These are phyloP conservation scores for Rauvolfia tetraphylla DNA, from an alignment of 257 asterid species.

Conservation along the genomic window DNA sequence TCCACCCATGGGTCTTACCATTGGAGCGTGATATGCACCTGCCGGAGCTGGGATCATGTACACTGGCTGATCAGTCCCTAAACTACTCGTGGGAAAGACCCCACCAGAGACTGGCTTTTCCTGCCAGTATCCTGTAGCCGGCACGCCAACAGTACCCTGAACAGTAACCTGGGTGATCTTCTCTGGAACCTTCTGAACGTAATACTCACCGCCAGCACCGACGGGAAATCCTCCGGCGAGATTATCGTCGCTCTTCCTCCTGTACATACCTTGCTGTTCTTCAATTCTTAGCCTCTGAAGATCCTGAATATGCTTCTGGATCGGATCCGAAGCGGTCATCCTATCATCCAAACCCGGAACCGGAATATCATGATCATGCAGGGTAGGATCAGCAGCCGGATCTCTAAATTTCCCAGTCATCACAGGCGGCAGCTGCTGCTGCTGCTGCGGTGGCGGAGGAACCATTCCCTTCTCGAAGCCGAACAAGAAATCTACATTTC, in stretches of 20 bases:
- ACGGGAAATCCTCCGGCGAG: slow-evolving; percentile 42
- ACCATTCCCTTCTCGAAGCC: slow-evolving; percentile 58
- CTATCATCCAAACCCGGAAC: slow-evolving; percentile 50
- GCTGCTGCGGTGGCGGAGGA: slow-evolving; percentile 36
- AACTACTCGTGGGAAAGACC: slow-evolving; percentile 40
- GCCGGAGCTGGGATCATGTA: slow-evolving; percentile 66
- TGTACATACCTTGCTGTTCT: slow-evolving; percentile 60
- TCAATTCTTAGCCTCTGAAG: slow-evolving; percentile 76
- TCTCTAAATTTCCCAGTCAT: slow-evolving; percentile 21
- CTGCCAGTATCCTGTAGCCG: slow-evolving; percentile 46
- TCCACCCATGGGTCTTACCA: slow-evolving; percentile 50
- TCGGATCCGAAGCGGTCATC: slow-evolving; percentile 61
- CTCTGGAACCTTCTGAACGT: slow-evolving; percentile 49
- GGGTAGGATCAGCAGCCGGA: slow-evolving; percentile 19
- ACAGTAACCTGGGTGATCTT: slow-evolving; percentile 37
- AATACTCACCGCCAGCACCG: slow-evolving; percentile 59
- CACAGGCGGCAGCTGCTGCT: slow-evolving; percentile 4
- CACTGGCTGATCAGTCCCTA: slow-evolving; percentile 55
- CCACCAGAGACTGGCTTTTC: slow-evolving; percentile 62
- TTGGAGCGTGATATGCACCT: slow-evolving; percentile 50
- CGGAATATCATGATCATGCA: slow-evolving; percentile 26
- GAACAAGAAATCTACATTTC: slow-evolving; percentile 59
- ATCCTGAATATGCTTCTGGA: slow-evolving; percentile 94
- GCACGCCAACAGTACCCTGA: slow-evolving; percentile 36
- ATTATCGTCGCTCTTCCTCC: slow-evolving; percentile 59